Evolutionary conservation across 148 eudicot genomes (phyloP).

Genomic region (Silene uniflora): DNA sequence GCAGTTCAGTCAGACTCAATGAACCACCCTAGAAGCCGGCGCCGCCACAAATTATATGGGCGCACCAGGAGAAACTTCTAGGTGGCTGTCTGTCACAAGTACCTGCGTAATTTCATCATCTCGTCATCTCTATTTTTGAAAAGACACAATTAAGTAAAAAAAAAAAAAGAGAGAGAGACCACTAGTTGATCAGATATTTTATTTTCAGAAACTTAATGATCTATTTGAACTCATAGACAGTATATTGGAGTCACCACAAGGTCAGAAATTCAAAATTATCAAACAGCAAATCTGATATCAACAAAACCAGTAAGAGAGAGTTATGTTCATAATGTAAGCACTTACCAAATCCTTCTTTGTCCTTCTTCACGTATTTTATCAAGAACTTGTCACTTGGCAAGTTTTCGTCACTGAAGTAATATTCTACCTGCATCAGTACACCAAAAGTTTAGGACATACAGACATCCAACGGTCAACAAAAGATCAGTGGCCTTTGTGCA

Average conservation of each 20-base stretch:
- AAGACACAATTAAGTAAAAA: neutral
- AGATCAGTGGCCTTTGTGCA: neutral
- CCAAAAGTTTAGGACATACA: neutral
- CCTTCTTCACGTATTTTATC: constrained; percentile 59
- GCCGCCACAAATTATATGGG: constrained; percentile 32
- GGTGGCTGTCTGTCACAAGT: constrained; percentile 36
- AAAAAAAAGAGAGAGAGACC: neutral
- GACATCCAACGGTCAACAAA: neutral
- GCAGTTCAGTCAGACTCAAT: constrained; percentile 31
- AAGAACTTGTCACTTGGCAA: constrained; percentile 70
- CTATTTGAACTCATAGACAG: neutral
- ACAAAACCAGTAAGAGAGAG: neutral
- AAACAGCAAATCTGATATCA: neutral
- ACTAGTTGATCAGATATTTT: neutral
- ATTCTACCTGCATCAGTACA: constrained; percentile 68
- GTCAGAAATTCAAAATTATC: neutral
- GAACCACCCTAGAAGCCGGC: constrained; percentile 31
- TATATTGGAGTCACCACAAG: neutral
- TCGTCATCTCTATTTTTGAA: constrained; percentile 22
- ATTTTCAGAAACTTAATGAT: neutral
- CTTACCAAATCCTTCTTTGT: constrained; percentile 68
- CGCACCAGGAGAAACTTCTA: constrained; percentile 36
- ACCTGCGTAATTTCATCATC: constrained; percentile 38
- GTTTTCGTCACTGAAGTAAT: constrained; percentile 88
- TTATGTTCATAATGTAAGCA: neutral